These are phyloP conservation scores for Nicotiana sylvestris DNA, from an alignment of 257 asterid species.

Conservation along the genomic window DNA sequence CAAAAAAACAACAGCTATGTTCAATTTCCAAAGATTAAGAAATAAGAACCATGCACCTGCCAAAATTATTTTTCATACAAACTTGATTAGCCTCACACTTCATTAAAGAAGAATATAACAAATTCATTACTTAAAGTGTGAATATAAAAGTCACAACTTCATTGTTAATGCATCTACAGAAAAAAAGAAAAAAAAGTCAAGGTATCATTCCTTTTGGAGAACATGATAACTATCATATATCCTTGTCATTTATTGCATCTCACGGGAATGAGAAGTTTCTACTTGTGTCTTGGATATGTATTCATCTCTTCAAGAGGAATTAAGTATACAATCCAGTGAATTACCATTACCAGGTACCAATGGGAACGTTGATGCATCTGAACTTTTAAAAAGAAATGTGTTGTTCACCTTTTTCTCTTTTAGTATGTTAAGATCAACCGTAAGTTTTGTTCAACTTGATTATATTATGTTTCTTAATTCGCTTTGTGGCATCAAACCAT, in stretches of 20 bases:
- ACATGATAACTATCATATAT: conserved; percentile 58
- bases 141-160: too few species aligned
- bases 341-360: conserved; percentile 43
- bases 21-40: too few species aligned
- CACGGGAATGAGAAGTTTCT: conserved; percentile 84
- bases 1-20: too few species aligned
- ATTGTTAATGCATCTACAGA: too few species aligned
- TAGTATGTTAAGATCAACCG: neutral
- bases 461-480: neutral
- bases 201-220: conserved; percentile 57
- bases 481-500: neutral
- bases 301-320: conserved; percentile 73
- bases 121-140: too few species aligned
- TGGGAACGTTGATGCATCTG: conserved; percentile 67
- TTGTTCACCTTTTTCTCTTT: neutral
- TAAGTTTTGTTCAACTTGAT: neutral
- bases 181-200: too few species aligned
- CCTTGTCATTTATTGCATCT: conserved; percentile 75
- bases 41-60: too few species aligned
- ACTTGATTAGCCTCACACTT: too few species aligned
- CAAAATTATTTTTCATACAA: too few species aligned
- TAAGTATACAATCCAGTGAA: conserved; percentile 35
- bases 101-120: too few species aligned
- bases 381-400: conserved; percentile 88
- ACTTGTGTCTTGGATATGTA: conserved; percentile 79